phyloP scores from a whole-genome alignment of 1,139 yeast genomes.

The Kodamaea ohmeri region DNA sequence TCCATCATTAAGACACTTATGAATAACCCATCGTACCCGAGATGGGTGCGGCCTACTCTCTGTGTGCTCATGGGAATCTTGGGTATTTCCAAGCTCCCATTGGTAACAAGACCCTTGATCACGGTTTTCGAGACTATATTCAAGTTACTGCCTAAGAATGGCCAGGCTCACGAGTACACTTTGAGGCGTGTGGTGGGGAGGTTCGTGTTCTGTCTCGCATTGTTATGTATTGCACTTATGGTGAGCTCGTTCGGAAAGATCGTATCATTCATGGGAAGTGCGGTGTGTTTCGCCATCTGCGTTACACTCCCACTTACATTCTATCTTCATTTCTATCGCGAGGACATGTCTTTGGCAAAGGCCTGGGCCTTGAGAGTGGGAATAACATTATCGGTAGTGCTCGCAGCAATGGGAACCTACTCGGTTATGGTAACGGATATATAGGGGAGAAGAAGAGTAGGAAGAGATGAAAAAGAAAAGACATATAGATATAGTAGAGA shows the following conservation, averaged over 20 bases:
- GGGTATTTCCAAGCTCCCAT: constrained; percentile 42
- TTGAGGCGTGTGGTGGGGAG: constrained; percentile 21
- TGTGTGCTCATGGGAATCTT: constrained; percentile 39
- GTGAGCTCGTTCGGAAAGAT: constrained; percentile 80
- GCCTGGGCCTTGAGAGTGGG: constrained; percentile 42
- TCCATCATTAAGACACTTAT: constrained; percentile 40
- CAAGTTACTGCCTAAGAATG: constrained; percentile 9
- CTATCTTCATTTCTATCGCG: constrained; percentile 56
- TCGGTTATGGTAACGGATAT: constrained; percentile 26
- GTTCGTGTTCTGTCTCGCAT: constrained; percentile 21
- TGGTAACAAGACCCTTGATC: constrained; percentile 39
- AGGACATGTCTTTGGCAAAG: constrained; percentile 41
- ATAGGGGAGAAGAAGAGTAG: constrained; percentile 2
- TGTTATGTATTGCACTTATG: constrained; percentile 52
- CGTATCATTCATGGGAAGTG: constrained; percentile 80
- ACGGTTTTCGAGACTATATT: constrained; percentile 35
- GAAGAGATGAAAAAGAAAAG: too few species aligned
- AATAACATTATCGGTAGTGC: constrained; percentile 41
- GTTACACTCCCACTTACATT: constrained; percentile 73
- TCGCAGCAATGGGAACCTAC: constrained; percentile 52
- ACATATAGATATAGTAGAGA: too few species aligned
- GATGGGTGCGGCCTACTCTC: constrained; percentile 28
- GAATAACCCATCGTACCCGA: constrained; percentile 34
- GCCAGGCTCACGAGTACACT: constrained; percentile 5
- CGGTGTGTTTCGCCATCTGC: constrained; percentile 79